phyloP scores from a whole-genome alignment of 176 grass and related monocot species.

The Aegilops speltoides region DNA sequence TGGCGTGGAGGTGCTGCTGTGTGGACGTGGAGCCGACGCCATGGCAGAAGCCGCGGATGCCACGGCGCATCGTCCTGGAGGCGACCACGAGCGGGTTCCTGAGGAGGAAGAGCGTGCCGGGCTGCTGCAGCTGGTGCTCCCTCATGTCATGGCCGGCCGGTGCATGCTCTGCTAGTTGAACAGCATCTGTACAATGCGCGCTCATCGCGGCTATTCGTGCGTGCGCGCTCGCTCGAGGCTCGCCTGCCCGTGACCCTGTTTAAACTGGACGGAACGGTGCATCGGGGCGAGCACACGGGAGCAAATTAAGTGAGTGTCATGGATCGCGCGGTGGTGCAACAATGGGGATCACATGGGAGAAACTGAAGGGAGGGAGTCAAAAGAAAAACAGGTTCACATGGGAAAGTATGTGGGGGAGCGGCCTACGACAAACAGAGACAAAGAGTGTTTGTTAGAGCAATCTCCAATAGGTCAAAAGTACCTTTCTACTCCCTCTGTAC shows the following conservation, averaged over 20 bases:
- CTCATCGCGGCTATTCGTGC: background rate
- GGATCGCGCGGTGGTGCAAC: conserved; percentile 14
- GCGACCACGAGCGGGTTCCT: conserved; percentile 16
- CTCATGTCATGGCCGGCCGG: background rate
- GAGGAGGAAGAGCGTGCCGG: conserved; percentile 38
- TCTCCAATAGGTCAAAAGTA: no score
- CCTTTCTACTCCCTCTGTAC: no score
- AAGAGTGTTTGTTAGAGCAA: no score
- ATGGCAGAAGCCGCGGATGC: conserved; percentile 67
- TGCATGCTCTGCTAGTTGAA: background rate
- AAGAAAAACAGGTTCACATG: no score
- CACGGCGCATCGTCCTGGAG: conserved; percentile 47
- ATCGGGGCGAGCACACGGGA: background rate
- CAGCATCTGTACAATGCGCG: background rate
- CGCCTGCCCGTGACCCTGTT: background rate
- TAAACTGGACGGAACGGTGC: background rate
- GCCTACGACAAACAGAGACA: no score
- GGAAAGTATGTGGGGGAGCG: no score
- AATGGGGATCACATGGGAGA: conserved; percentile 6
- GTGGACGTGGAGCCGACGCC: conserved; percentile 67
- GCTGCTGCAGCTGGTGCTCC: background rate
- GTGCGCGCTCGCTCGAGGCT: background rate
- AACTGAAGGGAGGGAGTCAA: no score
- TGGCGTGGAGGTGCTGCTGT: conserved; percentile 38
- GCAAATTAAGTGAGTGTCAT: background rate